Percentiles rank a stretch among this genome's conserved stretches.
phyloP scores from a whole-genome alignment of 345 rosid genomes.

The Rhodamnia rubescens region DNA sequence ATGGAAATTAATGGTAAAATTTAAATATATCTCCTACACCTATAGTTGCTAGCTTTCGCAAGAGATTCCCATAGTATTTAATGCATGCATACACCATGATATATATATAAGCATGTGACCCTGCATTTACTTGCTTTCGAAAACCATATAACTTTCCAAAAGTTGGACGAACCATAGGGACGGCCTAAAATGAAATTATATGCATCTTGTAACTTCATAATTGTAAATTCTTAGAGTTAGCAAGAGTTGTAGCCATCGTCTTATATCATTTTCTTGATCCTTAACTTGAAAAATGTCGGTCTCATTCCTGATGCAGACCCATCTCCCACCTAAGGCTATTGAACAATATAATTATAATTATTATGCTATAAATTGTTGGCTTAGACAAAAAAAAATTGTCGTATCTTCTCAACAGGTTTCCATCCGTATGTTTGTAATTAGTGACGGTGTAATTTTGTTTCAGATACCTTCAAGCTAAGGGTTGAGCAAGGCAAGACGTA shows the following conservation, averaged over 20 bases:
- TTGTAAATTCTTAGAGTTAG: background rate
- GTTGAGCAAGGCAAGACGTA: conserved; percentile 24
- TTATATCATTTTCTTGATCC: background rate
- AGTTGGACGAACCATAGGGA: background rate
- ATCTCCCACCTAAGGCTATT: background rate
- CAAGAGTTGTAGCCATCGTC: background rate
- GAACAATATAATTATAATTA: background rate
- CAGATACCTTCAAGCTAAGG: conserved; percentile 5
- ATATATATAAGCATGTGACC: background rate
- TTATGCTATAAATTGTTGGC: background rate
- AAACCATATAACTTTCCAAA: background rate
- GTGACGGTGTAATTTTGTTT: conserved; percentile 1
- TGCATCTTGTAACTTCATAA: background rate
- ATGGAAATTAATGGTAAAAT: background rate
- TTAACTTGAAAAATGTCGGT: background rate
- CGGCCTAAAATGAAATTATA: background rate
- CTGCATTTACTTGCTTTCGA: background rate
- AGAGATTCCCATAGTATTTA: background rate
- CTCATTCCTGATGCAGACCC: background rate
- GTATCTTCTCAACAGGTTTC: background rate
- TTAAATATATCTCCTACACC: background rate
- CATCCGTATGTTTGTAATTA: background rate
- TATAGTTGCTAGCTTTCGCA: background rate
- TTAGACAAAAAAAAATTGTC: background rate
- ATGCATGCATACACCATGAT: background rate